A percentile compares a stretch with the other conserved stretches of the same genome.
Evolutionary conservation across 257 asterid species (phyloP).

Genomic region (Lycium barbarum): DNA sequence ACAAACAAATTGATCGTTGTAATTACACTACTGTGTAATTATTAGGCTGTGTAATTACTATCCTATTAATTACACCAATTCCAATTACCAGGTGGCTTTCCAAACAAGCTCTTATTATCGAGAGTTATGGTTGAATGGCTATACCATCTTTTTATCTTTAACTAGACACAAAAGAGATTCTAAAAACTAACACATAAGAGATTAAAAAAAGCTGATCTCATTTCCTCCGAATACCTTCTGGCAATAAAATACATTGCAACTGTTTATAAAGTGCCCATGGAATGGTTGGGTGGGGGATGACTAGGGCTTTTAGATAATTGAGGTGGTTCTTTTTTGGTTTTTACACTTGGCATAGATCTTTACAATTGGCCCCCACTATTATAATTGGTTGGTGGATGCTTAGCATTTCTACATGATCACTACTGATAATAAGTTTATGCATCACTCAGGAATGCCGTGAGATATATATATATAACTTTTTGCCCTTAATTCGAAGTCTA

Average conservation of each 20-base stretch:
- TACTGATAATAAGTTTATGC: background rate
- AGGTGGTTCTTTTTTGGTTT: background rate
- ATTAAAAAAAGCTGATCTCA: too few species aligned
- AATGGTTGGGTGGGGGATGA: background rate
- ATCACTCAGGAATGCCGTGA: background rate
- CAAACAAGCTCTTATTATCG: too few species aligned
- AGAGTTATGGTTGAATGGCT: too few species aligned
- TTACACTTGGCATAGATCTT: background rate
- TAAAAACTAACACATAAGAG: background rate
- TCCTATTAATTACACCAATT: too few species aligned
- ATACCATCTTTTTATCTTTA: too few species aligned
- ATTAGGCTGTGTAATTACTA: too few species aligned
- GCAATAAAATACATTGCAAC: background rate
- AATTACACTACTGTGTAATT: too few species aligned
- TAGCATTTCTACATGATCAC: background rate
- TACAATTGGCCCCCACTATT: background rate
- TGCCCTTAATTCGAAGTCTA: too few species aligned
- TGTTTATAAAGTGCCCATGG: background rate
- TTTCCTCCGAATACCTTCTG: background rate
- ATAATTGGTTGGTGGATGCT: conserved; percentile 15
- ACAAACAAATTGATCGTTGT: too few species aligned
- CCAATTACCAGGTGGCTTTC: too few species aligned
- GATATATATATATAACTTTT: background rate
- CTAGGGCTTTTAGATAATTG: background rate
- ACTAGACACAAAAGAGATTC: too few species aligned